Conservation (phyloP, 2,329 filamentous ascomycete species). For the Colletotrichum endophyticum region DNA sequence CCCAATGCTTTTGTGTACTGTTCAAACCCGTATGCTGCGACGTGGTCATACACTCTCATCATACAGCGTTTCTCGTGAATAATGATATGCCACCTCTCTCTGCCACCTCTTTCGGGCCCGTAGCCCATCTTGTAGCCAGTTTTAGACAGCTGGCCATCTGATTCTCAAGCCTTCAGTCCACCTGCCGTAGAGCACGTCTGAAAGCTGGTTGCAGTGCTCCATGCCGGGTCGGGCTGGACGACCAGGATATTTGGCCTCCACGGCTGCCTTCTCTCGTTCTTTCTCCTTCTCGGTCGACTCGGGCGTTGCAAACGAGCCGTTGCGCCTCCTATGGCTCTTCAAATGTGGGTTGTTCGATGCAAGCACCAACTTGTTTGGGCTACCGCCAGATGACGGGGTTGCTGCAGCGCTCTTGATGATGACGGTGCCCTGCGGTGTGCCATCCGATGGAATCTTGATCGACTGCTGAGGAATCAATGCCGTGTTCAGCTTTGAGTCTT, state of each 20-base stretch:
- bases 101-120: neutral
- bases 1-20: slow-evolving; percentile 22
- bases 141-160: slow-evolving; percentile 62
- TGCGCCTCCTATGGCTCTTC: slow-evolving; percentile 75
- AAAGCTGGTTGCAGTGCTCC: slow-evolving; percentile 90
- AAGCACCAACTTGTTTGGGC: slow-evolving; percentile 72
- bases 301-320: slow-evolving; percentile 44
- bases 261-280: slow-evolving; percentile 51
- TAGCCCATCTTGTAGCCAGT: neutral
- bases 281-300: slow-evolving; percentile 46
- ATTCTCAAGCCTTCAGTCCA: slow-evolving; percentile 86
- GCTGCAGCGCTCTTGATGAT: slow-evolving; percentile 55
- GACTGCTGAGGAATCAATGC: slow-evolving; percentile 46
- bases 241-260: slow-evolving; percentile 61
- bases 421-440: slow-evolving; percentile 59
- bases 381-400: slow-evolving; percentile 28
- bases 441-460: slow-evolving; percentile 45
- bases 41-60: slow-evolving; percentile 21
- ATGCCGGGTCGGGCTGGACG: slow-evolving; percentile 70
- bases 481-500: slow-evolving; percentile 68
- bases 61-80: slow-evolving; percentile 21
- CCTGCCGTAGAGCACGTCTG: slow-evolving; percentile 86
- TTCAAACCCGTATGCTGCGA: slow-evolving; percentile 17
- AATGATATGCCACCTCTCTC: neutral
- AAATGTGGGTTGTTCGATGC: slow-evolving; percentile 86